Base-by-base conservation (phyloP, 768 basidiomycete genomes). In the Leucosporidium scottii region DNA sequence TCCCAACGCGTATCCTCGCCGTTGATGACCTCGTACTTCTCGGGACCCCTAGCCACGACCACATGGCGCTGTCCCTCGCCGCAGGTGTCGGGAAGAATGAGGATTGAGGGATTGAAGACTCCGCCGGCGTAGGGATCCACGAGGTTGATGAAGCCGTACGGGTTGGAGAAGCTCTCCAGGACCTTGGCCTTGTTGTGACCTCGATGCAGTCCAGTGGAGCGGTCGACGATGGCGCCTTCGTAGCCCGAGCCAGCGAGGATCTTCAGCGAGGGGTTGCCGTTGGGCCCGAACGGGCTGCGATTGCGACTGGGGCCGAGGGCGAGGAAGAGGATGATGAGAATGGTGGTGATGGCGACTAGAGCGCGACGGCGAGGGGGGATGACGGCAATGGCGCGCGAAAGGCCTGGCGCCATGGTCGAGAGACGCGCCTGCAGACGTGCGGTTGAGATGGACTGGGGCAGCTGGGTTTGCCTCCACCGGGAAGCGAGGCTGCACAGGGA, bases 1-100 rank as follows among this genome's bases (percentile, higher is more conserved):
- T 64, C 25, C 67, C 67, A 69, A 9, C 62, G 25, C 44, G 53
- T 50, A 25, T 69, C 67, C 53, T 65, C 67, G 17, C 58, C 61
- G 12, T 62, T 30, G 34, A 61, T 65, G 28, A 69, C 51, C 48
- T 64, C 67, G 59, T 49, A 64, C 59, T 59, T 59, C 48, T 69
- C 66, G 10, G 61, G 60, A 12, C 65, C 65, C 23, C 65, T 54
- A 10, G 65, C 60, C 8, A 66, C 65, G 48, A 66, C 31, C 17
- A 66, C 49, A 23, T 67, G 61, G 20, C 49, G 54, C 61, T 55
- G 62, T 0, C 61, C 66, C 3, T n/a, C 21, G 3, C 66, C 66
- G 9, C n/a, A 60, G 4, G 49, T 27, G 15, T 67, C 66, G 3
- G 66, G 66, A 5, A 67, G 39, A 0, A 62, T 56, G 27, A 67